Conservation (phyloP, 2,329 filamentous ascomycete genomes). For the Sporothrix phasma region DNA sequence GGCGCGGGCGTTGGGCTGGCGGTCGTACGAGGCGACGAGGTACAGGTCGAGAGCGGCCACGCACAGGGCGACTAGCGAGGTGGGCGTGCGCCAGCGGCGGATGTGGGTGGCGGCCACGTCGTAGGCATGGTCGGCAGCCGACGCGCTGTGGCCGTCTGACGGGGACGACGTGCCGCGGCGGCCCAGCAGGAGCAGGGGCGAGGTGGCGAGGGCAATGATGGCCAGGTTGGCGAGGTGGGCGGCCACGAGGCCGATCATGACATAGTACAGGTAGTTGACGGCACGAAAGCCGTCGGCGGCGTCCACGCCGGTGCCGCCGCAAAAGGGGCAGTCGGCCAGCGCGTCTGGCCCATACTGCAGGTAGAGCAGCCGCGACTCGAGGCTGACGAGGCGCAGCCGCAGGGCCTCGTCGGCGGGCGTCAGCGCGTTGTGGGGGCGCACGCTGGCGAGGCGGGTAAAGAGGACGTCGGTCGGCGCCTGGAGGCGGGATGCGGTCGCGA, state of each 20-base stretch:
- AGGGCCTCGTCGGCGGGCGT: conserved; percentile 54
- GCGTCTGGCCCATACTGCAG: conserved; percentile 69
- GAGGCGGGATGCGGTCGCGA: conserved; percentile 65
- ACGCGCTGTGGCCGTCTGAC: neutral
- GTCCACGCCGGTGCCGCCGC: conserved; percentile 31
- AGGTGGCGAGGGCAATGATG: conserved; percentile 64
- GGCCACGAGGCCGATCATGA: conserved; percentile 58
- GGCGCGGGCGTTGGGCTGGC: conserved; percentile 53
- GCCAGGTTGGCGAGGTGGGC: conserved; percentile 75
- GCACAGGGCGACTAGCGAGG: conserved; percentile 51
- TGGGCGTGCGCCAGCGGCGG: conserved; percentile 53
- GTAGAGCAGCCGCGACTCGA: conserved; percentile 70
- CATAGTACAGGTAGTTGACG: conserved; percentile 68
- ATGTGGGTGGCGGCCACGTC: conserved; percentile 7
- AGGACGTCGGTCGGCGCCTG: conserved; percentile 78
- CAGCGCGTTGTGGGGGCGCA: conserved; percentile 40
- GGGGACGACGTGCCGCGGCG: conserved; percentile 38
- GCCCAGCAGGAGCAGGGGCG: conserved; percentile 49
- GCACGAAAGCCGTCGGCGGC: conserved; percentile 49
- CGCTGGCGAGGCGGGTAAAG: conserved; percentile 59
- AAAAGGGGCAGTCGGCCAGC: conserved; percentile 72
- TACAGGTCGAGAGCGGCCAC: conserved; percentile 58
- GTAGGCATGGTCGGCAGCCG: conserved; percentile 11
- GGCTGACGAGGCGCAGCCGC: conserved; percentile 55
- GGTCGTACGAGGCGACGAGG: conserved; percentile 53